Conservation (phyloP, 257 asterid species). For the Apocynum venetum region DNA sequence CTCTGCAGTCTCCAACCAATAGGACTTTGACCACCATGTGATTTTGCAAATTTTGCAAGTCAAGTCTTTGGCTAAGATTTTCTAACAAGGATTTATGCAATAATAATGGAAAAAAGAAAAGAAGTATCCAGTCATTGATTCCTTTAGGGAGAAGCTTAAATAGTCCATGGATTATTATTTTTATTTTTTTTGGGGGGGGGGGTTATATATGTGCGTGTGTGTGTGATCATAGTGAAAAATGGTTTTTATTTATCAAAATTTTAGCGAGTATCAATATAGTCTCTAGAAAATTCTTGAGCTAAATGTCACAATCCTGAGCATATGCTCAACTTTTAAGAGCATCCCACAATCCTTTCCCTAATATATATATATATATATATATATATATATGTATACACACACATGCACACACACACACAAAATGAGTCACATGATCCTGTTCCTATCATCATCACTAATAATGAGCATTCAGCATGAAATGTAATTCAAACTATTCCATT, state of each 20-base stretch:
- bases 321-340: not conserved
- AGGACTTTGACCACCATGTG: not conserved
- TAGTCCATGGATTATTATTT: not conserved
- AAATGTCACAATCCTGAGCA: not conserved
- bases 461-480: not conserved
- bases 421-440: not conserved
- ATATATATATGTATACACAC: too few relatives aligned
- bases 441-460: not conserved
- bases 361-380: too few relatives aligned
- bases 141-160: not conserved
- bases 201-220: too few relatives aligned
- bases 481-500: not conserved
- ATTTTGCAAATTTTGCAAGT: not conserved
- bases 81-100: not conserved
- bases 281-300: not conserved
- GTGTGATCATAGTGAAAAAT: not conserved
- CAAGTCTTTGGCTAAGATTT: not conserved
- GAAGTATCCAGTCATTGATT: not conserved
- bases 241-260: not conserved
- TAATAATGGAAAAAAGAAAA: not conserved
- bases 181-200: too few relatives aligned
- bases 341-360: not conserved
- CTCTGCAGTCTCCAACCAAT: not conserved
- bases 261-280: not conserved
- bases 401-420: too few relatives aligned